phyloP scores from a whole-genome alignment of 176 grass and related monocot genomes.

The Ampelocalamus luodianensis region DNA sequence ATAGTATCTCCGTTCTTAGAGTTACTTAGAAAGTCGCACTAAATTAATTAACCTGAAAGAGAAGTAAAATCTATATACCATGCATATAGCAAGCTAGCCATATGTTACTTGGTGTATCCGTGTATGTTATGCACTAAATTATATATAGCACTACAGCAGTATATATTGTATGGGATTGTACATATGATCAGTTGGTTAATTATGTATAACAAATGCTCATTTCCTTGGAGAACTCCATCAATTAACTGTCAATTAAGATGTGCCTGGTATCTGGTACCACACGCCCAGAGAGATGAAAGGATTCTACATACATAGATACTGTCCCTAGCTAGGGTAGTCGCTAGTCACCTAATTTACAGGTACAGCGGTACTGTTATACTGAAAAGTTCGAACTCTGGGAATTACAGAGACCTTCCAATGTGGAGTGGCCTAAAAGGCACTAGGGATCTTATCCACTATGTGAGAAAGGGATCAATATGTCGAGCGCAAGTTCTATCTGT shows the following conservation, averaged over 20 bases:
- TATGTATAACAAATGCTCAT: not conserved
- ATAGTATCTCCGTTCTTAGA: not conserved
- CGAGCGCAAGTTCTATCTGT: too few species aligned
- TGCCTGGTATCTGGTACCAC: not conserved
- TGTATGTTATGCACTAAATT: not conserved
- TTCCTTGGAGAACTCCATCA: not conserved
- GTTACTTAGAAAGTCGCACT: too few species aligned
- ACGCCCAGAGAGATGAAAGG: not conserved
- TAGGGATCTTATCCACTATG: too few species aligned
- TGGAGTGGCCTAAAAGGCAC: too few species aligned
- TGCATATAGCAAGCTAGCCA: too few species aligned
- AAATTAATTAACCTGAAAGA: too few species aligned
- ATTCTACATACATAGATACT: too few species aligned
- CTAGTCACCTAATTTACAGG: too few species aligned
- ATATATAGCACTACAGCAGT: not conserved
- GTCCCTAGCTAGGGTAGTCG: too few species aligned
- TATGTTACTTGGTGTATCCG: not conserved
- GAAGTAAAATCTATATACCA: too few species aligned
- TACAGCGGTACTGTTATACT: not conserved
- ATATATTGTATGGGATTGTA: not conserved
- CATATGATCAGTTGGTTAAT: not conserved
- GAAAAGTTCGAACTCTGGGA: not conserved
- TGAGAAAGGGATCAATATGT: too few species aligned
- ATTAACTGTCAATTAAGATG: not conserved
- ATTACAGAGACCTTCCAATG: not conserved